phyloP scores from a whole-genome alignment of 805 yeast species.

The Candida lessepsii region DNA sequence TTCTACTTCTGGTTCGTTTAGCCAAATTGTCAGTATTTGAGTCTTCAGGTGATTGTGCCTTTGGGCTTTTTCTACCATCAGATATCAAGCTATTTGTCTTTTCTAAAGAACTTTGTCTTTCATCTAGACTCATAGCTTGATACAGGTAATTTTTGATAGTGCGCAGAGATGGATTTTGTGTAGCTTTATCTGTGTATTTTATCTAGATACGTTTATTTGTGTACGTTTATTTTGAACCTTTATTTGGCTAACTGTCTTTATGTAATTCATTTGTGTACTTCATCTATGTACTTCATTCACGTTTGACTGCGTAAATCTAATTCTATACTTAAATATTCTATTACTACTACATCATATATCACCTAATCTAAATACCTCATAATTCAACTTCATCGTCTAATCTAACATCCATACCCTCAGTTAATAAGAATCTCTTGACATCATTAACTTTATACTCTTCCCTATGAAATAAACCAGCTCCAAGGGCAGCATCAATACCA shows the following conservation, averaged over 20 bases:
- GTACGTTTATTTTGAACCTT: no score
- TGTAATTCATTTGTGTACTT: no score
- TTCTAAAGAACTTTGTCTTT: constrained; percentile 7
- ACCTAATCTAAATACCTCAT: neutral
- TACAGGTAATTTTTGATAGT: no score
- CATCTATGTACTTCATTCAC: no score
- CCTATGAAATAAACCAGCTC: constrained; percentile 98
- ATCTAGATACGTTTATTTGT: no score
- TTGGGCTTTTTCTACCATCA: constrained; percentile 5
- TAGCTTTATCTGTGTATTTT: no score
- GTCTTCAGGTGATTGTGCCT: neutral
- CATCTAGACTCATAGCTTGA: neutral
- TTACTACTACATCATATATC: no score
- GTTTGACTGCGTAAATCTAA: no score
- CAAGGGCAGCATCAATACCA: constrained; percentile 91
- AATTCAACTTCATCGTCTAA: constrained; percentile 39
- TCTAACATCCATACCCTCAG: constrained; percentile 69
- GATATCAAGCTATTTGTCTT: neutral
- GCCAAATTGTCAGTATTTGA: neutral
- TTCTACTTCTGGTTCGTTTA: constrained; percentile 5
- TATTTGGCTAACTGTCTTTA: no score
- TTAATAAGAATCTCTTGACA: constrained; percentile 67
- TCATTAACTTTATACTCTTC: constrained; percentile 86
- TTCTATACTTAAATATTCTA: no score
- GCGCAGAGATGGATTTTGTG: no score